Evolutionary conservation across 805 yeast species (phyloP).

Genomic region (Kregervanrija delftensis): DNA sequence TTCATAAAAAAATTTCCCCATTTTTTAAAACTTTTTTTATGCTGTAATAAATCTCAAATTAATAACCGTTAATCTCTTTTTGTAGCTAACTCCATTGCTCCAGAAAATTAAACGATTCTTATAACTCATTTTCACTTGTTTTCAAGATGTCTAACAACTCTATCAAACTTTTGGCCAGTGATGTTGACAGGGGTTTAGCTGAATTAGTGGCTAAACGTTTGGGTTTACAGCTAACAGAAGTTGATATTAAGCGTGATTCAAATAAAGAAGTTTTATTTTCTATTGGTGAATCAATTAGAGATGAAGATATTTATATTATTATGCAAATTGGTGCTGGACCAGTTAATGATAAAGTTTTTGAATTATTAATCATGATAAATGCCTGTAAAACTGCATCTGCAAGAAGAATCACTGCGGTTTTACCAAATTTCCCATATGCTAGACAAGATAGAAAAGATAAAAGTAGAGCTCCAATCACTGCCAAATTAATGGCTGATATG

Average conservation of each 20-base stretch:
- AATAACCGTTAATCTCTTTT: not conserved
- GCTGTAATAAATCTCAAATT: not conserved
- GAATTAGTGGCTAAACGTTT: conserved; percentile 55
- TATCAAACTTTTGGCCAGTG: conserved; percentile 61
- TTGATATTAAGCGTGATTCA: conserved; percentile 57
- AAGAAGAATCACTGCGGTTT: conserved; percentile 85
- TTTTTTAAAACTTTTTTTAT: not conserved
- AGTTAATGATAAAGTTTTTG: conserved; percentile 82
- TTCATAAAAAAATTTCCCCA: not conserved
- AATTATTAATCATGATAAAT: conserved; percentile 79
- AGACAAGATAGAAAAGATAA: conserved; percentile 97
- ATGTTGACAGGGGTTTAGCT: conserved; percentile 61
- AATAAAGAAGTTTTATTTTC: conserved; percentile 86
- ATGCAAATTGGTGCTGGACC: conserved; percentile 82
- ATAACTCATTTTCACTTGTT: not conserved
- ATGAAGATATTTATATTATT: conserved; percentile 79
- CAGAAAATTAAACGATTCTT: not conserved
- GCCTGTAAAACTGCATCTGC: conserved; percentile 97
- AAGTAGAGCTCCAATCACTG: conserved; percentile 93
- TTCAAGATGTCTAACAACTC: conserved; percentile 62
- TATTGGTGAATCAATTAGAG: conserved; percentile 82
- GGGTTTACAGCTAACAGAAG: conserved; percentile 55
- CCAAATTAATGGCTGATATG: conserved; percentile 87
- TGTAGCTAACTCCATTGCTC: not conserved
- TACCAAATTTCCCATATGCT: conserved; percentile 95